Conservation (phyloP, 306 rosid species). For the Abrus pulchellus region DNA sequence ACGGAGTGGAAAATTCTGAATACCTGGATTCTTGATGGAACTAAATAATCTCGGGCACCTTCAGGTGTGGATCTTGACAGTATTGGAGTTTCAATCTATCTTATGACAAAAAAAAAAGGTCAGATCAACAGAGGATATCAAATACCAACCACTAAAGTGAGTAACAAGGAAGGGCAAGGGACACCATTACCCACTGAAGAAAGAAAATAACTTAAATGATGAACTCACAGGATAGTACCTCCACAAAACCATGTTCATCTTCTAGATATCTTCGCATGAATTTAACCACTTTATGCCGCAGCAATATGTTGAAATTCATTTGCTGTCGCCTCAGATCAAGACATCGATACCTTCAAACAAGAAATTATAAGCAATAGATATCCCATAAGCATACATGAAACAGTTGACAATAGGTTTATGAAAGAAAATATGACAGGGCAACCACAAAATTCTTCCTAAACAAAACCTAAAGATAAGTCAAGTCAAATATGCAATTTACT, state of each 20-base stretch:
- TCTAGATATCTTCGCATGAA: conserved; percentile 88
- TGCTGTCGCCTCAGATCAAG: conserved; percentile 90
- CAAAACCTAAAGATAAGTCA: neutral
- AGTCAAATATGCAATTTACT: neutral
- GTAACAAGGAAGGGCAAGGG: conserved; percentile 14
- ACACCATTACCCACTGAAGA: neutral
- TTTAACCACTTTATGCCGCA: conserved; percentile 90
- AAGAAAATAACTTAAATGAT: conserved; percentile 26
- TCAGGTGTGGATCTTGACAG: conserved; percentile 97
- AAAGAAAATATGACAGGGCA: neutral
- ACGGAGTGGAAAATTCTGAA: conserved; percentile 41
- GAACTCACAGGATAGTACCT: conserved; percentile 67
- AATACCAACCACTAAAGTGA: conserved; percentile 25
- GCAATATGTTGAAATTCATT: conserved; percentile 83
- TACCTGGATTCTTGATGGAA: conserved; percentile 99
- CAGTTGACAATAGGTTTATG: neutral
- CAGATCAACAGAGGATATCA: conserved; percentile 52
- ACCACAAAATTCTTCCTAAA: conserved; percentile 5
- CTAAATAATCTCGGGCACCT: conserved; percentile 98
- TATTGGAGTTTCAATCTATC: conserved; percentile 99
- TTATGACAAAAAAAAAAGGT: conserved; percentile 65
- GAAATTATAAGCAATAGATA: conserved; percentile 44
- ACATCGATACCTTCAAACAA: conserved; percentile 76
- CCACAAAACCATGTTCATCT: conserved; percentile 87
- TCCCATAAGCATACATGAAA: conserved; percentile 18